Conservation (phyloP, 2,329 filamentous ascomycete genomes). For the Blastomyces percursus region DNA sequence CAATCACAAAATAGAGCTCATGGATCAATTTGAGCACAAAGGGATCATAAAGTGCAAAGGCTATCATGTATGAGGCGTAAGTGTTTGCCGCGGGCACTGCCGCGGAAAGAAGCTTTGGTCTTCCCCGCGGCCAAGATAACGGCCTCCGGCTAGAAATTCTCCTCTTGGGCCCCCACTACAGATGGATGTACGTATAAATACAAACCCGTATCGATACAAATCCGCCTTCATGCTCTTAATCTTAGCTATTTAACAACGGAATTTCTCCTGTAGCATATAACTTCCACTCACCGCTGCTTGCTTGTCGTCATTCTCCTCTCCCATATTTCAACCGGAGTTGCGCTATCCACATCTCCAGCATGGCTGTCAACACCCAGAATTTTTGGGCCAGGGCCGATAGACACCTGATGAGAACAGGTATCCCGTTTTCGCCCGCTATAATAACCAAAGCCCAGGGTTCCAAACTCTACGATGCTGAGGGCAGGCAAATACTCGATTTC, state of each 20-base stretch:
- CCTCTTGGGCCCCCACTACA: neutral
- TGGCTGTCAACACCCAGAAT: conserved; percentile 9
- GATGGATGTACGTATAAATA: neutral
- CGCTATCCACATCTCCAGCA: neutral
- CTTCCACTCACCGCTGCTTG: neutral
- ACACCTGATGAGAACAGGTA: conserved; percentile 36
- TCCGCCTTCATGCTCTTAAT: neutral
- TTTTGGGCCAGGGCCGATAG: conserved; percentile 30
- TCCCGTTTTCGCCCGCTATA: conserved; percentile 24
- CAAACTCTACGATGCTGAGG: conserved; percentile 35
- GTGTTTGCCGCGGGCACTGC: neutral
- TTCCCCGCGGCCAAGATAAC: neutral
- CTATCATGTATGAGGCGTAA: neutral
- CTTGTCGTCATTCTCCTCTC: neutral
- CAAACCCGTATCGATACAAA: neutral
- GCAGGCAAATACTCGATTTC: conserved; percentile 44
- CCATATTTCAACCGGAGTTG: neutral
- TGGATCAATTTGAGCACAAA: neutral
- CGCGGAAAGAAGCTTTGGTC: neutral
- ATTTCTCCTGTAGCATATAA: no score
- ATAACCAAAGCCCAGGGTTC: conserved; percentile 39
- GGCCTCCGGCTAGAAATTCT: neutral
- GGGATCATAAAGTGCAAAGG: neutral
- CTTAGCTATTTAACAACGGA: neutral
- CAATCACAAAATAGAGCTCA: neutral